These are phyloP conservation scores for Xylaria sp. DNA, from an alignment of 2,329 filamentous ascomycete genomes.

Conservation along the genomic window DNA sequence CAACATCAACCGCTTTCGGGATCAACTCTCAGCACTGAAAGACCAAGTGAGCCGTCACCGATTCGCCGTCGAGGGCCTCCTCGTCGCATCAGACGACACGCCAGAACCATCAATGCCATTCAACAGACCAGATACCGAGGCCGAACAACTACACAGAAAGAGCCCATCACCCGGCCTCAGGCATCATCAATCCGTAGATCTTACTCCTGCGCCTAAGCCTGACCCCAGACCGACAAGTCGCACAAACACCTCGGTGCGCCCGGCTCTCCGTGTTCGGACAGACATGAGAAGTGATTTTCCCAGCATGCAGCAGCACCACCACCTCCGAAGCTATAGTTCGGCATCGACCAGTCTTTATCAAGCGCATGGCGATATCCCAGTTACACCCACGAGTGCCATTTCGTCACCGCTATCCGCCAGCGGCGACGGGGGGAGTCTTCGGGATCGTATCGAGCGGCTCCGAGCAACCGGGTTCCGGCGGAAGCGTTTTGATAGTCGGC, in stretches of 20 bases:
- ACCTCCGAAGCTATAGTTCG: constrained; percentile 9
- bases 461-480: constrained; percentile 65
- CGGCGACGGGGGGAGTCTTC: constrained; percentile 48
- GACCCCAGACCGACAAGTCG: background rate
- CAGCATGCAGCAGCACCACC: background rate
- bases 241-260: constrained; percentile 13
- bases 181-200: background rate
- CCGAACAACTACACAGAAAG: background rate
- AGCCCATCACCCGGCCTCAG: background rate
- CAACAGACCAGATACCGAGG: background rate
- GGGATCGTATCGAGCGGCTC: constrained; percentile 64
- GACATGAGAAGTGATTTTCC: background rate
- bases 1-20: constrained; percentile 61
- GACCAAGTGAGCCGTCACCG: constrained; percentile 62
- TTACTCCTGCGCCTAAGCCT: background rate
- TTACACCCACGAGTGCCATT: constrained; percentile 1
- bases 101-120: constrained; percentile 11
- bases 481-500: constrained; percentile 62
- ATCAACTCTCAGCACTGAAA: constrained; percentile 59
- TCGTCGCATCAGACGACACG: constrained; percentile 39
- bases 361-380: background rate
- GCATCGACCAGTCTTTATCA: constrained; percentile 2
- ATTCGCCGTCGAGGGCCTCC: constrained; percentile 55
- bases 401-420: constrained; percentile 32
- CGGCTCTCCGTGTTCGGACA: constrained; percentile 25